These are phyloP conservation scores for Pleurozium schreberi DNA, from an alignment of 225 moss, liverwort and hornwort genomes.

Conservation along the genomic window DNA sequence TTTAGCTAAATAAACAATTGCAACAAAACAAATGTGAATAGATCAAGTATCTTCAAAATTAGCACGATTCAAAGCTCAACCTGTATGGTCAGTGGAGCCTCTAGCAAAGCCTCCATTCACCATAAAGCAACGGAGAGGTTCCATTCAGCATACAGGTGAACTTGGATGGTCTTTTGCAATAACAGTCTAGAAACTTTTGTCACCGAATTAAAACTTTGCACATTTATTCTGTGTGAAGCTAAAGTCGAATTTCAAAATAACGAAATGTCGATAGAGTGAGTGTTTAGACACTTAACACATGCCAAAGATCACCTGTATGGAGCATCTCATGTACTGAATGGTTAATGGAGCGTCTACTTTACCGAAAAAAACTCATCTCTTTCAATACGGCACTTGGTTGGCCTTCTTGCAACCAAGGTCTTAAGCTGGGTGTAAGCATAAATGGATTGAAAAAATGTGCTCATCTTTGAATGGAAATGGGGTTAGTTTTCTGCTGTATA, in stretches of 20 bases:
- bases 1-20: not conserved
- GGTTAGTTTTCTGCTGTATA: not conserved
- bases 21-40: not conserved
- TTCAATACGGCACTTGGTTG: not conserved
- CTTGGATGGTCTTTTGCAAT: not conserved
- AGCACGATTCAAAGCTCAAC: not conserved
- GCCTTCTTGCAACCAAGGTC: not conserved
- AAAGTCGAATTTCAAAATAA: not conserved
- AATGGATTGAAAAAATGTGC: not conserved
- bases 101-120: not conserved
- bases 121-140: not conserved
- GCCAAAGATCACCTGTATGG: not conserved
- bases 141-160: not conserved
- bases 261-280: not conserved
- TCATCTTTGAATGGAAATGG: not conserved
- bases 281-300: not conserved
- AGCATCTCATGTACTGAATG: not conserved
- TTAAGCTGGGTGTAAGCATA: not conserved
- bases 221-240: not conserved
- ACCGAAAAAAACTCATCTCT: not conserved
- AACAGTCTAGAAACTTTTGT: not conserved
- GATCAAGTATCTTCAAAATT: not conserved
- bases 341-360: not conserved
- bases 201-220: not conserved
- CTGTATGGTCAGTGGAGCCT: not conserved